phyloP scores from a whole-genome alignment of 345 rosid genomes.

The Ailanthus altissimus region DNA sequence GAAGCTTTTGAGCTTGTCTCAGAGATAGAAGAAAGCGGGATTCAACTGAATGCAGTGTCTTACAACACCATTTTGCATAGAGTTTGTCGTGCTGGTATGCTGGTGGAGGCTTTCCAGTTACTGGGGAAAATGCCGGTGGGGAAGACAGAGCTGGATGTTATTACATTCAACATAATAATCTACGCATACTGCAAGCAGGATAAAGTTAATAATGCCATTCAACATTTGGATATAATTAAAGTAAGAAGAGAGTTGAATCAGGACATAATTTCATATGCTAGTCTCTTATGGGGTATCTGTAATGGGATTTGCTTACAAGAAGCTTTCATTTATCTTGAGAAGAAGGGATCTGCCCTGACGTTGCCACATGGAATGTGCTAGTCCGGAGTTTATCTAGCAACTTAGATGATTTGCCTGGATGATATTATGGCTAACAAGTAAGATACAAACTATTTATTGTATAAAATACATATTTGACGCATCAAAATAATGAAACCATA shows the following conservation, averaged over 20 bases:
- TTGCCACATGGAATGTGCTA: constrained; percentile 69
- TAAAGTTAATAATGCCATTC: constrained; percentile 45
- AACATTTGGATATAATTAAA: constrained; percentile 42
- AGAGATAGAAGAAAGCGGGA: constrained; percentile 51
- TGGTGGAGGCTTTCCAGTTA: constrained; percentile 52
- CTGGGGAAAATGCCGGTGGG: constrained; percentile 58
- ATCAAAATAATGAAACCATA: too few relatives aligned
- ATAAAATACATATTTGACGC: too few relatives aligned
- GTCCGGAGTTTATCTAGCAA: constrained; percentile 50
- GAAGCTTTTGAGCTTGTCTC: constrained; percentile 48
- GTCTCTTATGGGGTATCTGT: constrained; percentile 67
- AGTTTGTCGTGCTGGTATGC: constrained; percentile 51
- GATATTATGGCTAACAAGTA: constrained; percentile 42
- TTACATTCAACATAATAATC: constrained; percentile 57
- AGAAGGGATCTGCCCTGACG: constrained; percentile 55
- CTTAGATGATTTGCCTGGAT: constrained; percentile 45
- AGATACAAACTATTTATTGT: too few relatives aligned
- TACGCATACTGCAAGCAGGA: constrained; percentile 60
- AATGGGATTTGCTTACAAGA: constrained; percentile 49
- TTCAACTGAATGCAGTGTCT: constrained; percentile 50
- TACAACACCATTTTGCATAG: constrained; percentile 72
- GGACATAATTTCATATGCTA: constrained; percentile 64
- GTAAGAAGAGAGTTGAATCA: constrained; percentile 55
- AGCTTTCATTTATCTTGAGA: constrained; percentile 45
- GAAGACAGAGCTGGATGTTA: constrained; percentile 59